Percentiles rank a stretch among this genome's conserved stretches.
phyloP scores from a whole-genome alignment of 2,329 filamentous ascomycete genomes.

The Claviceps spartinae region DNA sequence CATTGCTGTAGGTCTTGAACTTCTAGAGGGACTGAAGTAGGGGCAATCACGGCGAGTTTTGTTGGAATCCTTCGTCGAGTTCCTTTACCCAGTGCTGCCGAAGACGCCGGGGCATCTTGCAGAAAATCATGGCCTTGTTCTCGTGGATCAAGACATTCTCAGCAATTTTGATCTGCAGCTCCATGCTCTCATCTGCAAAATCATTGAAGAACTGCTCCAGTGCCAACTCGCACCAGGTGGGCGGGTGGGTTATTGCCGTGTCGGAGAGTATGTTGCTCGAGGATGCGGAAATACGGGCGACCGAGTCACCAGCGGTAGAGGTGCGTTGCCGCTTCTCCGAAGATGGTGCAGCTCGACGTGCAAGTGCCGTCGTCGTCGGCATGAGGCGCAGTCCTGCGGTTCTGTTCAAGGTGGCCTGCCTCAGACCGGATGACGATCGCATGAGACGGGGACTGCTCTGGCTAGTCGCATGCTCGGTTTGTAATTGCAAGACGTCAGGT shows the following conservation, averaged over 20 bases:
- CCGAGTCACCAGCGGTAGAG: conserved; percentile 12
- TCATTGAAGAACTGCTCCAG: conserved; percentile 46
- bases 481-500: conserved; percentile 31
- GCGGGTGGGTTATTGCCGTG: conserved; percentile 13
- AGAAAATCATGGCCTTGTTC: conserved; percentile 47
- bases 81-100: conserved; percentile 43
- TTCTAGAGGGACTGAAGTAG: background rate
- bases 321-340: conserved; percentile 22
- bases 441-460: conserved; percentile 14
- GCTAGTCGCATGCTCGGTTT: conserved; percentile 19
- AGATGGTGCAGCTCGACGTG: conserved; percentile 25
- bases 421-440: conserved; percentile 17
- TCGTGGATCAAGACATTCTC: conserved; percentile 45
- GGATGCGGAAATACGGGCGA: background rate
- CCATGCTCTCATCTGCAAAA: conserved; percentile 42
- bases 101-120: conserved; percentile 42
- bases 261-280: background rate
- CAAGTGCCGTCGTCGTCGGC: conserved; percentile 21
- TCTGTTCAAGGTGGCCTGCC: conserved; percentile 13
- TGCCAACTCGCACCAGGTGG: conserved; percentile 42
- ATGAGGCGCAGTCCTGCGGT: conserved; percentile 13
- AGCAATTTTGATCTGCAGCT: conserved; percentile 45
- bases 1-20: background rate
- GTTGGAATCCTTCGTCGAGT: conserved; percentile 25
- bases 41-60: background rate